Base-by-base conservation (phyloP, 1,139 yeast species). In the Trichomonascaceae sp. region DNA sequence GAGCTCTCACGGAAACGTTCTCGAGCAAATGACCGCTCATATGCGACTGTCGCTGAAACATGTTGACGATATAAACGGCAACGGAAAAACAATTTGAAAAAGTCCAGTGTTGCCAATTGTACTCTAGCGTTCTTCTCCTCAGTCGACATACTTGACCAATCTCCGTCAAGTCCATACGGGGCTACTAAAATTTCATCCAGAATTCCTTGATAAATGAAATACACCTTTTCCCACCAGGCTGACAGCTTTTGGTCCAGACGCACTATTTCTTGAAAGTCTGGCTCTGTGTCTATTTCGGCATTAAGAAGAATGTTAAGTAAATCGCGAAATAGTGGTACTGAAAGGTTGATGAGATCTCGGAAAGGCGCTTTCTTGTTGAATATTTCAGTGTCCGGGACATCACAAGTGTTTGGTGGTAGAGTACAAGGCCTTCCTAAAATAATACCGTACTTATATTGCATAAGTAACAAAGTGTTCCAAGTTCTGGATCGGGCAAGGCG, bases 351-450 rank as follows among this genome's bases (percentile, higher is more conserved):
- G 24, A 53, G 49, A 30, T 59, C 63, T 8, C 63, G 57, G 52
- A 59, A 58, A 1, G 58, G 46, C 3, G 57, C 54, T 32, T 59
- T 58, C 39, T 58, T 57, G 45, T 56, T 44, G 54, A 50, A 59
- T 27, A 39, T 41, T 8, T 41, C 41, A 12, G 44, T n/a, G 19
- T 46, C 45, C 1, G 60, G 56, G 17, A 13, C 44, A 47, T 60
- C 61, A 38, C 52, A 55, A 32, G 58, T 51, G 39, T 52, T 49
- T 10, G 43, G 30, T 12, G 55, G 47, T 8, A 57, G 52, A 27
- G 54, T 45, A 47, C 58, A 59, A 2, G 63, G 63, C 5, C 63
- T 51, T 13, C 63, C 63, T 39, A 58, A 48, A 12, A 57, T 45
- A 41, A 60, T 36, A 1, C 61, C 54, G 45, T 55, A 54, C 49